These are phyloP conservation scores for Rhodotorula toruloides DNA, from an alignment of 768 basidiomycete genomes.

Conservation along the genomic window DNA sequence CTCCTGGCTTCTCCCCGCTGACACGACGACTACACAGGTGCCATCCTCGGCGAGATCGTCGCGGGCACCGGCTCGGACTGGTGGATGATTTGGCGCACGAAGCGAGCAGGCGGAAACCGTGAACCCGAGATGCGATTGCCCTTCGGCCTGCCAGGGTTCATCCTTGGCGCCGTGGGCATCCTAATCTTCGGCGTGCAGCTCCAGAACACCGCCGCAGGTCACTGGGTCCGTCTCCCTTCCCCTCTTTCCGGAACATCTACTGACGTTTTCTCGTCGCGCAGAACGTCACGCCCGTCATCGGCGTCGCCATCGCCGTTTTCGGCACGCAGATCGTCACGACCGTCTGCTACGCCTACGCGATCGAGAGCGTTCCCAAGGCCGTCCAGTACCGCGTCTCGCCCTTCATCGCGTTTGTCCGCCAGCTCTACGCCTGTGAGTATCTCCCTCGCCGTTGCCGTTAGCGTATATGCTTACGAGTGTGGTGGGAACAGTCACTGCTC, in stretches of 20 bases:
- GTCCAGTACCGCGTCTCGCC: conserved; percentile 2
- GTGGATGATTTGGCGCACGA: conserved; percentile 35
- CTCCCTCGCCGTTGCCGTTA: neutral
- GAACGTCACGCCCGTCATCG: conserved; percentile 31
- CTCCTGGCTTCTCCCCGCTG: no score
- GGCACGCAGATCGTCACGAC: conserved; percentile 35
- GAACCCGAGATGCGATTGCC: conserved; percentile 38
- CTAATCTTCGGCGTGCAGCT: conserved; percentile 30
- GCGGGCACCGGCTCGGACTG: conserved; percentile 40
- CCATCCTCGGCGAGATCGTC: conserved; percentile 39
- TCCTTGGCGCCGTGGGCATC: conserved; percentile 35
- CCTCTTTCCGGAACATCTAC: no score
- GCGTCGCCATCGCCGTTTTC: conserved; percentile 31
- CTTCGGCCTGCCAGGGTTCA: conserved; percentile 35
- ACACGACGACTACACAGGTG: conserved; percentile 9
- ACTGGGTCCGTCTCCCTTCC: conserved; percentile 6
- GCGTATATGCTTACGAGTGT: neutral
- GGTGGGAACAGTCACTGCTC: conserved; percentile 11
- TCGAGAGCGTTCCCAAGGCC: conserved; percentile 9
- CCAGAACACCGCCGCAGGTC: conserved; percentile 5
- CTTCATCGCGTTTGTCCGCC: conserved; percentile 27
- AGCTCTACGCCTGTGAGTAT: conserved; percentile 19
- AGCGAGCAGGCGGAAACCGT: conserved; percentile 31
- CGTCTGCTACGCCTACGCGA: conserved; percentile 11
- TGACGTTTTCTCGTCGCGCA: neutral